Evolutionary conservation across 192 early-diverging fungal genomes (phyloP).

Genomic region (Endogone sp.): DNA sequence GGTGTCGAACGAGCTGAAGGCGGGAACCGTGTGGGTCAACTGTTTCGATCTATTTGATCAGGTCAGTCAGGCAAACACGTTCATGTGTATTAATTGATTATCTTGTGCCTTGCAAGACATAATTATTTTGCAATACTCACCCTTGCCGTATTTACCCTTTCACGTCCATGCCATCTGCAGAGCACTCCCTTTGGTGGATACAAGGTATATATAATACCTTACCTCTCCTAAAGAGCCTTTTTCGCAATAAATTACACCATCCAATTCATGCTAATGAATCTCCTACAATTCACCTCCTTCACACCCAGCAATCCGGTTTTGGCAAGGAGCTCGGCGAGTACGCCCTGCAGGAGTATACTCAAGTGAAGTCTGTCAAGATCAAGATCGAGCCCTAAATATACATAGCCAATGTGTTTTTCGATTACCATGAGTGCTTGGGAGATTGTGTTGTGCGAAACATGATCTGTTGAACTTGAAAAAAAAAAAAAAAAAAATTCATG

Average conservation of each 20-base stretch:
- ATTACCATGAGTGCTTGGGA: no score
- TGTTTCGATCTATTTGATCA: constrained; percentile 43
- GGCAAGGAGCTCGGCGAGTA: constrained; percentile 58
- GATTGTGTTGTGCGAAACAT: no score
- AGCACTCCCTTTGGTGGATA: constrained; percentile 2
- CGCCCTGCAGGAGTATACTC: constrained; percentile 40
- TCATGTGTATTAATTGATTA: no score
- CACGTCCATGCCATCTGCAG: no score
- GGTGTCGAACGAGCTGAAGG: constrained; percentile 43
- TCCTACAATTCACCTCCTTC: constrained; percentile 27
- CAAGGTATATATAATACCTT: not conserved
- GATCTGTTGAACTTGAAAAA: no score
- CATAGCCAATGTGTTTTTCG: no score
- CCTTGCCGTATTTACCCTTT: not conserved
- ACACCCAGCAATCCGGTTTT: constrained; percentile 61
- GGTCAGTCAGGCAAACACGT: no score
- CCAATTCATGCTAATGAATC: not conserved
- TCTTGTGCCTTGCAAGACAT: no score
- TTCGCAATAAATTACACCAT: no score
- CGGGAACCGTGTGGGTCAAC: constrained; percentile 68
- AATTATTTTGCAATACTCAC: not conserved
- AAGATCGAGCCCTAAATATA: not conserved
- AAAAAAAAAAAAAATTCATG: no score
- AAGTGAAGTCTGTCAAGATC: constrained; percentile 45
- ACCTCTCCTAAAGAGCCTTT: no score